Base-by-base conservation (phyloP, 2,329 filamentous ascomycete genomes). In the Fusarium globosum region DNA sequence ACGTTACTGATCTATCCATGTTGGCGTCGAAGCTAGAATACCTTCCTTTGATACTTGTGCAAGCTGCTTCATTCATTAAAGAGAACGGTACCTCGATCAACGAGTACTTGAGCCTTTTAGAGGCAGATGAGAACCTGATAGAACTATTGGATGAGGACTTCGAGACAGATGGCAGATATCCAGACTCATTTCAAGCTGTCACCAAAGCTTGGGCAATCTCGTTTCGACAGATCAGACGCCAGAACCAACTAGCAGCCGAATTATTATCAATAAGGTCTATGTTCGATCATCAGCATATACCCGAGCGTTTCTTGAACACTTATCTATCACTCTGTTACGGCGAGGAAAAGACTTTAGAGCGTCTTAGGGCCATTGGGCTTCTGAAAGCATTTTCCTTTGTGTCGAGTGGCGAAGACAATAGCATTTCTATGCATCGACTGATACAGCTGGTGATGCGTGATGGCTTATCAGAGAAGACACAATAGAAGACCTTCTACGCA, bases 271-370 rank as follows among this genome's bases (percentile, higher is more conserved):
- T 57, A 0, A 12, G 28, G 4, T 23, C 39, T 2, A 42, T 45
- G 7, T 21, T 35, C 33, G 2, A 52, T 4, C 8, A 49, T 30
- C 45, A 33, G 9, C 9, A 21, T 12, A 33, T 49, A 1, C 13
- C 20, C 0, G 20, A 49, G 6, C 1, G 4, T 14, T 16, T n/a
- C 14, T 33, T n/a, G 8, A 10, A 16, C 4, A 1, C 14, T 8
- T 48, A 48, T 15, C 0, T 11, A 12, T 48, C 45, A 14, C 3
- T 2, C 20, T 5, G 1, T 16, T 12, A 30, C 20, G 9, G 20
- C 8, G 6, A n/a, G 0, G 14, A 30, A 8, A 33, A 5, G 10
- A 2, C 45, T 10, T 15, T 30, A 13, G 26, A 33, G 20, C 45
- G 3, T 2, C 4, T 48, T 4, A 48, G 3, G 2, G 45, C 45